phyloP scores from a whole-genome alignment of 306 rosid genomes.

The Purshia tridentata region DNA sequence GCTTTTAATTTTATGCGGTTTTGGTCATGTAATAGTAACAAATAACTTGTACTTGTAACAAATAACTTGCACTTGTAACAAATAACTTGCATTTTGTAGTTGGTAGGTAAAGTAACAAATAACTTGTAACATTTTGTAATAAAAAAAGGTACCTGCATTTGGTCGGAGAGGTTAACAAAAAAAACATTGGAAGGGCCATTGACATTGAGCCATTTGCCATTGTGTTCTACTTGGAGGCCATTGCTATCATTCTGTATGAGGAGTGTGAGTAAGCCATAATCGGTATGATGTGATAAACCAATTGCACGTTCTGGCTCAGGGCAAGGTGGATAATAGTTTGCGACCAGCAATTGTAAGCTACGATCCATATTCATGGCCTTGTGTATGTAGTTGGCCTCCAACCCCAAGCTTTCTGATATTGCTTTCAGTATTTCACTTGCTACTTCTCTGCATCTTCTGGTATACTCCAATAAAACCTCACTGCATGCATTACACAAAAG shows the following conservation, averaged over 20 bases:
- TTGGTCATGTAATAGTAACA: no score
- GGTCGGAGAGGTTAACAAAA: constrained; percentile 29
- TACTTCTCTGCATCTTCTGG: constrained; percentile 36
- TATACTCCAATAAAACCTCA: constrained; percentile 40
- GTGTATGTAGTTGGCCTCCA: not conserved
- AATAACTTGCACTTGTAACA: no score
- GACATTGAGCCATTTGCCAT: constrained; percentile 59
- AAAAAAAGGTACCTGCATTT: no score
- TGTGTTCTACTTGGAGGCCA: constrained; percentile 64
- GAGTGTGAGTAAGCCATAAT: constrained; percentile 20
- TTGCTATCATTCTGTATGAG: constrained; percentile 50
- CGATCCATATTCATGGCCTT: not conserved
- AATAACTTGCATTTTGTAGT: no score
- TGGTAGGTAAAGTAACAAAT: no score
- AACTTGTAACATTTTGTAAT: no score
- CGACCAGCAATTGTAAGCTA: not conserved
- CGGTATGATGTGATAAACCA: not conserved
- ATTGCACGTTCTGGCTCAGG: not conserved
- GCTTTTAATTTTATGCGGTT: no score
- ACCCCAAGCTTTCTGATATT: constrained; percentile 9
- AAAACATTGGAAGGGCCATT: constrained; percentile 43
- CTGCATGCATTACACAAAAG: constrained; percentile 17
- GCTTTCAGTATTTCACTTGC: constrained; percentile 20
- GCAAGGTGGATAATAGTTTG: not conserved
- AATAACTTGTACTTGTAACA: no score